Base-by-base conservation (phyloP, 805 yeast genomes). In the Candida anglica region DNA sequence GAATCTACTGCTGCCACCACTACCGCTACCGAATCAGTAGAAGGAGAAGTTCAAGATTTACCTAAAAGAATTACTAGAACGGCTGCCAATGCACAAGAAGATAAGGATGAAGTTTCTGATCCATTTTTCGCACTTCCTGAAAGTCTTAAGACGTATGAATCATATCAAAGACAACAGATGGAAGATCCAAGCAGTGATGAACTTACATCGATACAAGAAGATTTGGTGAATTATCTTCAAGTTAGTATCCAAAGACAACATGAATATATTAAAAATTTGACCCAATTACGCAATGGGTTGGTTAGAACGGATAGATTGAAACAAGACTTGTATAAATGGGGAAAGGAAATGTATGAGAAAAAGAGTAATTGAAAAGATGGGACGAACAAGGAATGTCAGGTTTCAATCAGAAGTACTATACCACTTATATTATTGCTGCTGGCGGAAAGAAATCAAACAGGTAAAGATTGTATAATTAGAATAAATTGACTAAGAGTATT, bases 201-300 rank as follows among this genome's bases (percentile, higher is more conserved):
- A 40, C 41, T 50, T 15, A 37, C 81, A 28, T 82, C 83, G 0
- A 66, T 87, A 28, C 95, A 89, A 56, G 77, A 60, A 31, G 71
- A 66, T 27, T 48, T 67, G 38, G 53, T 63, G 32, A 66, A 63
- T 43, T 64, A 63, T 39, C 46, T 67, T 32, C 73, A 67, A 37
- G 69, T 66, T 24, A 62, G 71, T 40, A 63, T 66, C 19, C 73
- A 67, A 46, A 53, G 72, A 47, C 73, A 66, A 44, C 88, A 86
- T 51, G 98, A 93, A 57, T 91, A 82, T 53, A 81, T 88, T 33
- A 72, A 91, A 48, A 84, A 88, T 40, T 63, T 93, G 48, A 67
- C 77, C n/a, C 75, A 69, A 22, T 71, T 93, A 23, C 71, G 97
- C 45, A 72, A 72, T 47, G 94, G 88, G 1, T 63, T 91, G 18